phyloP scores from a whole-genome alignment of 495 filamentous ascomycete genomes.

The Neurospora pannonica region DNA sequence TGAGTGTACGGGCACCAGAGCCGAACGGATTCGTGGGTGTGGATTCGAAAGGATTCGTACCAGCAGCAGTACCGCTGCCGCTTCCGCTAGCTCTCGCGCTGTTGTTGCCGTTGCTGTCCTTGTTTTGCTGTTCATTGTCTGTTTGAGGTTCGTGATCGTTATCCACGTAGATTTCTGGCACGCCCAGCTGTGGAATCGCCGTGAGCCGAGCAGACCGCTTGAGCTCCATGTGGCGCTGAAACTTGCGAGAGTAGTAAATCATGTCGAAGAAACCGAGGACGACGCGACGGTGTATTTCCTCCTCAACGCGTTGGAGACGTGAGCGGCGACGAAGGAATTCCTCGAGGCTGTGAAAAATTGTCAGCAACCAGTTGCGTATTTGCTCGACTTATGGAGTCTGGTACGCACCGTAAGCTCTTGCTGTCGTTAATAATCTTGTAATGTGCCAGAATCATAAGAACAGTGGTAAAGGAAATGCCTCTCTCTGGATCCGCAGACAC shows the following conservation, averaged over 20 bases:
- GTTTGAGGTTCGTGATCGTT: constrained; percentile 34
- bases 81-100: not conserved
- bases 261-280: constrained; percentile 96
- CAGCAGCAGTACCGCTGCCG: not conserved
- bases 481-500: constrained; percentile 81
- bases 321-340: constrained; percentile 90
- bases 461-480: constrained; percentile 84
- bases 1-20: constrained; percentile 12
- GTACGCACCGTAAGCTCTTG: constrained; percentile 70
- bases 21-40: constrained; percentile 5
- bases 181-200: constrained; percentile 65
- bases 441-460: constrained; percentile 96
- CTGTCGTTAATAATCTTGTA: constrained; percentile 98
- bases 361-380: constrained; percentile 8
- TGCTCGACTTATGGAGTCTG: not conserved
- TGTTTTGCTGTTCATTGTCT: not conserved
- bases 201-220: constrained; percentile 67
- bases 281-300: constrained; percentile 78
- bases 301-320: constrained; percentile 89
- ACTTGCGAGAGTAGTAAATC: constrained; percentile 74
- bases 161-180: constrained; percentile 88
- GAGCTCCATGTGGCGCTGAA: constrained; percentile 59
- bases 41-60: not conserved
- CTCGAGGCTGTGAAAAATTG: constrained; percentile 51
- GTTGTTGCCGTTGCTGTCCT: not conserved